These are phyloP conservation scores for Colletotrichum tofieldiae DNA, from an alignment of 2,329 filamentous ascomycete species.

Conservation along the genomic window DNA sequence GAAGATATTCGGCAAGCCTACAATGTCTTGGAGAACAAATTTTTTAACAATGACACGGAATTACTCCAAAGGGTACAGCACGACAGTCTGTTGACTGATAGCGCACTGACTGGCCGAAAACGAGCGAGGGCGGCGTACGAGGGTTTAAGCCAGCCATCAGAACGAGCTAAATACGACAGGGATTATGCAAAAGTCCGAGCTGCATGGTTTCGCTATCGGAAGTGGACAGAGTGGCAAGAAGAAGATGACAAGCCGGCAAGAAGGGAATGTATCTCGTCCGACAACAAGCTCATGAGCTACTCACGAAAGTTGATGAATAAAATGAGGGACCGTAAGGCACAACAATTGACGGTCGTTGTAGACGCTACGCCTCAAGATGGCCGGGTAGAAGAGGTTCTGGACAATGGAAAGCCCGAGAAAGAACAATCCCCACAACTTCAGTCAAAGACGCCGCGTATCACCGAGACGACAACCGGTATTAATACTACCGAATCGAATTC, in stretches of 20 bases:
- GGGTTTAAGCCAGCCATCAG: not conserved
- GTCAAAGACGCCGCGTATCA: not conserved
- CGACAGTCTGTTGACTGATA: not conserved
- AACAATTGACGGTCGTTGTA: not conserved
- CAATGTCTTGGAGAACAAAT: not conserved
- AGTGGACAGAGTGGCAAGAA: constrained; percentile 1
- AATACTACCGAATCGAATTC: not conserved
- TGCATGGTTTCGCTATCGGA: not conserved
- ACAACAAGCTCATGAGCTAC: not conserved
- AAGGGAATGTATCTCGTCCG: no score
- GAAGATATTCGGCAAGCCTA: not conserved
- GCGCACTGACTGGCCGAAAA: not conserved
- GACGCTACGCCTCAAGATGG: not conserved
- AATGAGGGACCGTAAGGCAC: not conserved
- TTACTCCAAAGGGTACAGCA: no score
- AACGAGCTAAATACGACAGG: not conserved
- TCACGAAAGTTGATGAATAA: not conserved
- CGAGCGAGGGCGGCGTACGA: not conserved
- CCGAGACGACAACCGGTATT: accelerated
- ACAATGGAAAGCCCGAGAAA: not conserved
- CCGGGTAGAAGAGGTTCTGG: not conserved
- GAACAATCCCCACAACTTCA: no score
- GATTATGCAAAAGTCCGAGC: not conserved
- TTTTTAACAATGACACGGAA: no score
- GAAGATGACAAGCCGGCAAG: no score